A percentile compares a stretch with the other conserved stretches of the same genome.
Evolutionary conservation across 1,139 yeast species (phyloP).

Genomic region (Debaryomycetaceae sp.): DNA sequence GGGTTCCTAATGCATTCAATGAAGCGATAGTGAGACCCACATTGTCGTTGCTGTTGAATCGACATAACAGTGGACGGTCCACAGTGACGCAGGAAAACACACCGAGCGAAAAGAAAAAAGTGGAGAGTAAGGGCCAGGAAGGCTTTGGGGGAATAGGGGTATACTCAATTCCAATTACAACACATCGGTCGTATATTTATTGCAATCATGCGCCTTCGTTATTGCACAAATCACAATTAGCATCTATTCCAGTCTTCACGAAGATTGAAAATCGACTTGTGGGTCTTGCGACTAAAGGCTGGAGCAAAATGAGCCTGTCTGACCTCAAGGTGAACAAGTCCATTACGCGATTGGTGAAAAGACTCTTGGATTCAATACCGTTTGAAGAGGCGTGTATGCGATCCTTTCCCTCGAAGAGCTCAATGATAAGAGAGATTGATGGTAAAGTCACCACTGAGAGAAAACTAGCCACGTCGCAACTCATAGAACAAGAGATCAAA

Average conservation of each 20-base stretch:
- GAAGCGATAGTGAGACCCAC: neutral
- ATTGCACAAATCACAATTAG: conserved; percentile 23
- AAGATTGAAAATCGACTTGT: conserved; percentile 39
- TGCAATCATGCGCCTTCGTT: conserved; percentile 51
- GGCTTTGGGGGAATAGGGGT: neutral
- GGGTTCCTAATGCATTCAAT: neutral
- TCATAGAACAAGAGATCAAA: conserved; percentile 33
- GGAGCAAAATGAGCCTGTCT: conserved; percentile 45
- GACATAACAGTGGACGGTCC: neutral
- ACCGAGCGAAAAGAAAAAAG: neutral
- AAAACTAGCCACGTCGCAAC: conserved; percentile 6
- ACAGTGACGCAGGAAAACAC: neutral
- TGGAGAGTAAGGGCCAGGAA: neutral
- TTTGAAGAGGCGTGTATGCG: conserved; percentile 51
- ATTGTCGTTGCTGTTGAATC: neutral
- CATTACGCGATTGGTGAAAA: conserved; percentile 33
- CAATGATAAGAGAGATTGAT: conserved; percentile 48
- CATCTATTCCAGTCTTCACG: conserved; percentile 29
- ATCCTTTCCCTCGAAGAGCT: conserved; percentile 47
- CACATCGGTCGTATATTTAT: conserved; percentile 51
- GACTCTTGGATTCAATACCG: conserved; percentile 42
- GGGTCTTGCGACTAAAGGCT: conserved; percentile 36
- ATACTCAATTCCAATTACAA: conserved; percentile 56
- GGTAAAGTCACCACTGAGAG: conserved; percentile 14
- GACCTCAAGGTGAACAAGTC: conserved; percentile 34